phyloP scores from a whole-genome alignment of 2,329 filamentous ascomycete genomes.

The Purpureocillium takamizusanense region DNA sequence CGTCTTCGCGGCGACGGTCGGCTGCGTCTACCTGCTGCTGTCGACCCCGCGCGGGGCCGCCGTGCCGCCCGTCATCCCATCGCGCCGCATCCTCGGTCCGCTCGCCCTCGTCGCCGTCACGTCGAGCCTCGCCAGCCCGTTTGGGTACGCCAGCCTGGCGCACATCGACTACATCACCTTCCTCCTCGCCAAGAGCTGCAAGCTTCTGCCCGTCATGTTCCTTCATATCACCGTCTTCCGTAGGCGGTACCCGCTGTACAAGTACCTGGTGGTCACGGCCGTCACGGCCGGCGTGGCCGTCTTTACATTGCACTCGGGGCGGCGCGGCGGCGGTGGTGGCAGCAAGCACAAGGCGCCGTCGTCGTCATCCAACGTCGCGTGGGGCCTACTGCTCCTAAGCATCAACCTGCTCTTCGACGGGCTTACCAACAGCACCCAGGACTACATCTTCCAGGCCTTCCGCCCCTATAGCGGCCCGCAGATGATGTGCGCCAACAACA shows the following conservation, averaged over 20 bases:
- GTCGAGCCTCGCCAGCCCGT: conserved; percentile 82
- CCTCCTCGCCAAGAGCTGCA: conserved; percentile 95
- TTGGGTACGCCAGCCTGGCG: conserved; percentile 84
- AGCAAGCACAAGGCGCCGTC: conserved; percentile 40
- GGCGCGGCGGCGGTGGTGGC: too few species aligned
- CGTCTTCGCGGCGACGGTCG: conserved; percentile 73
- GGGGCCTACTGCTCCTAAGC: conserved; percentile 73
- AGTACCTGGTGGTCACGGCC: conserved; percentile 85
- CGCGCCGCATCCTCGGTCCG: conserved; percentile 62
- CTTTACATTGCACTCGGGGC: conserved; percentile 84
- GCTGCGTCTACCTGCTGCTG: conserved; percentile 67
- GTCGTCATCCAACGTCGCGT: conserved; percentile 52
- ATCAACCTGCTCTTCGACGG: conserved; percentile 95
- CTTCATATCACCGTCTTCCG: conserved; percentile 89
- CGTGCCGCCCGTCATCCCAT: conserved; percentile 66
- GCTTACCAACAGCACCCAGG: conserved; percentile 92
- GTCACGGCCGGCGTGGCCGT: conserved; percentile 90
- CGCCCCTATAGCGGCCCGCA: conserved; percentile 81
- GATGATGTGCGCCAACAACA: conserved; percentile 99
- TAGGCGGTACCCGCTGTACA: conserved; percentile 84
- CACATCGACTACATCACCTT: conserved; percentile 99
- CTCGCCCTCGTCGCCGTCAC: conserved; percentile 81
- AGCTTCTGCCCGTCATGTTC: conserved; percentile 97
- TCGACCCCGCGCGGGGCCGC: conserved; percentile 41
- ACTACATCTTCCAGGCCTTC: conserved; percentile 80